Percentiles rank a stretch among this genome's conserved stretches.
phyloP scores from a whole-genome alignment of 768 basidiomycete genomes.

The Ramaria sp. region DNA sequence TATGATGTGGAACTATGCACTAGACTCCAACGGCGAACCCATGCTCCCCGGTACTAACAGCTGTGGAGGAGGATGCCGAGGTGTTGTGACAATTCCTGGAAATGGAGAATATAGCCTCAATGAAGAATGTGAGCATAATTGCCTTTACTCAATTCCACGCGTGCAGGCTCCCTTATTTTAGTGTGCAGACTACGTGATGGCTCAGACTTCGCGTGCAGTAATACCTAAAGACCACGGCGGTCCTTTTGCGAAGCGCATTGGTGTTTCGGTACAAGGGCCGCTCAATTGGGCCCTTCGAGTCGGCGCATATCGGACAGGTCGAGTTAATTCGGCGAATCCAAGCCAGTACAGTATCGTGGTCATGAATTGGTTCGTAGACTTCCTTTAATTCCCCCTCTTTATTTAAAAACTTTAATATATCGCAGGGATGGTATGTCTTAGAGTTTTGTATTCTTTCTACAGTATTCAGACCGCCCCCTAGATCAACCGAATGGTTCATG shows the following conservation, averaged over 20 bases:
- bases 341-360: conserved; percentile 61
- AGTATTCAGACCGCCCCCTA: conserved; percentile 20
- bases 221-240: conserved; percentile 58
- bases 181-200: conserved; percentile 52
- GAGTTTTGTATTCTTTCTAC: not conserved
- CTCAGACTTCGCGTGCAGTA: conserved; percentile 63
- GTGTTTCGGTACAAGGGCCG: conserved; percentile 46
- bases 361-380: conserved; percentile 39
- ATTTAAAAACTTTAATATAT: not conserved
- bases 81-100: conserved; percentile 54
- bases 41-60: conserved; percentile 52
- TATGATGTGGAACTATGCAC: conserved; percentile 69
- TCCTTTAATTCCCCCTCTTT: not conserved
- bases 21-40: conserved; percentile 52
- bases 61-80: conserved; percentile 56
- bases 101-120: conserved; percentile 54
- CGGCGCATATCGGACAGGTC: conserved; percentile 50
- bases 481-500: conserved; percentile 40
- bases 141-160: not conserved
- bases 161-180: not conserved
- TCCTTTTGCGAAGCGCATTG: conserved; percentile 58
- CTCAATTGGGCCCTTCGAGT: conserved; percentile 52
- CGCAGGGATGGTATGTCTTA: conserved; percentile 7
- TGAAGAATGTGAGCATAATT: conserved; percentile 48
- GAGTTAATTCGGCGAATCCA: conserved; percentile 45